Evolutionary conservation across 2,329 filamentous ascomycete species (phyloP), one percentile per base, ranked within the genome.

Genomic region (Ceratocystis diversiconidia): DNA sequence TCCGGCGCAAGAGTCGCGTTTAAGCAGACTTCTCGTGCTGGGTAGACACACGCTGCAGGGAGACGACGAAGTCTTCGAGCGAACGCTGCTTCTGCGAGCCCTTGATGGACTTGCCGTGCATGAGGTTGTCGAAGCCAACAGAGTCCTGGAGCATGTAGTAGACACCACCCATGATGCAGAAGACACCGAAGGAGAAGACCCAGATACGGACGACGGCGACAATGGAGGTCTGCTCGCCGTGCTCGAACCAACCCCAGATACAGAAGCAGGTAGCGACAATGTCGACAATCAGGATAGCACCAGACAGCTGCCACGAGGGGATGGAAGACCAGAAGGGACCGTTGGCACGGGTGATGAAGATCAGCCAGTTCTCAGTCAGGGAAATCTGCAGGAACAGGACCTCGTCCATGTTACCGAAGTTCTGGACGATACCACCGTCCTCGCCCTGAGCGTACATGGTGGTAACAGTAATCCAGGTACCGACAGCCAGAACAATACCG

Each of bases 261-360:
- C 84, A 87, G 83, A 95, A 95, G 75, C 90, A 81, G 48, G 90
- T 95, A 69, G 90, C 90, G 67, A 95, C 77, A 71, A 94, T 82
- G 73, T 95, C 90, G 72, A 95, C 90, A 62, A 90, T 70, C 61
- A 94, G 74, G 69, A 95, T 90, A 69, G 90, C 90, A 68, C 86
- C 86, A 65, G 80, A 76, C 57, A 95, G 80, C 76, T 95, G 89
- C 88, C 89, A 92, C 68, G 90, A 95, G 68, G 91, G 90, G 67
- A 90, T 83, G 28, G 88, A 92, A 2, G 88, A 91, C 90, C 90
- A 95, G 82, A 95, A 92, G 65, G 90, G 89, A 72, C 90, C 90
- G 77, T 92, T 92, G 77, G 90, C 88, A 81, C 91, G 90, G 70
- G 90, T 95, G 78, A 95, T 92, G 80, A 96, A 95, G 77, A 96